Evolutionary conservation across 352 stramenopile species (phyloP).

Genomic region (Peronospora belbahrii): DNA sequence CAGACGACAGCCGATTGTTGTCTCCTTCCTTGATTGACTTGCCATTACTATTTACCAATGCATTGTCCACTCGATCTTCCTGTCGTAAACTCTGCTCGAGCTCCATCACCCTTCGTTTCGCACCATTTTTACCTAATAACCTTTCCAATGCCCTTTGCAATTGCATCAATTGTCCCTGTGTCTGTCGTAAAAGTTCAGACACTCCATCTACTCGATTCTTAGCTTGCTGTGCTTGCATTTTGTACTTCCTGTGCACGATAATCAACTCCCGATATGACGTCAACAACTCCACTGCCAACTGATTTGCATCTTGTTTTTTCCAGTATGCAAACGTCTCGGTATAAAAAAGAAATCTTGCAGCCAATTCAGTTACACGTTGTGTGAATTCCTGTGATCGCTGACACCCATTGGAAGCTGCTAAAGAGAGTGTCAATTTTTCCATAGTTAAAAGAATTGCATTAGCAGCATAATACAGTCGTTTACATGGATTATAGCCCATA

Average conservation of each 20-base stretch:
- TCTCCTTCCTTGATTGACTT: neutral
- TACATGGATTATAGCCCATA: conserved; percentile 42
- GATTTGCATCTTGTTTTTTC: conserved; percentile 54
- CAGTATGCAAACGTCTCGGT: conserved; percentile 54
- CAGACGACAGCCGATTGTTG: conserved; percentile 3
- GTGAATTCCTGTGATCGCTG: conserved; percentile 33
- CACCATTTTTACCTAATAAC: conserved; percentile 42
- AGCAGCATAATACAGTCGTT: conserved; percentile 38
- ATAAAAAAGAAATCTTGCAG: conserved; percentile 61
- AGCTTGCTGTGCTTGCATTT: conserved; percentile 19
- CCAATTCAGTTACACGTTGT: conserved; percentile 30
- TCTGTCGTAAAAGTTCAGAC: conserved; percentile 48
- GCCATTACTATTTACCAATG: neutral
- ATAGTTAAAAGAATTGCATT: conserved; percentile 34
- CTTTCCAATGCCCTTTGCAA: conserved; percentile 44
- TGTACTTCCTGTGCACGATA: conserved; percentile 40
- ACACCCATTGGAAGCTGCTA: conserved; percentile 17
- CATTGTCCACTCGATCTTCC: neutral
- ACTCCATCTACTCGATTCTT: conserved; percentile 36
- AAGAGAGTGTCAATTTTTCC: conserved; percentile 25
- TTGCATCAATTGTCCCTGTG: conserved; percentile 50
- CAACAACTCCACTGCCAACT: conserved; percentile 44
- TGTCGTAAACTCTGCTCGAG: conserved; percentile 30
- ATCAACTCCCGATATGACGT: conserved; percentile 45
- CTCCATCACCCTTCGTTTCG: conserved; percentile 23